Conservation (phyloP, 352 stramenopile species). For the Stephanocyclus meneghinianus region DNA sequence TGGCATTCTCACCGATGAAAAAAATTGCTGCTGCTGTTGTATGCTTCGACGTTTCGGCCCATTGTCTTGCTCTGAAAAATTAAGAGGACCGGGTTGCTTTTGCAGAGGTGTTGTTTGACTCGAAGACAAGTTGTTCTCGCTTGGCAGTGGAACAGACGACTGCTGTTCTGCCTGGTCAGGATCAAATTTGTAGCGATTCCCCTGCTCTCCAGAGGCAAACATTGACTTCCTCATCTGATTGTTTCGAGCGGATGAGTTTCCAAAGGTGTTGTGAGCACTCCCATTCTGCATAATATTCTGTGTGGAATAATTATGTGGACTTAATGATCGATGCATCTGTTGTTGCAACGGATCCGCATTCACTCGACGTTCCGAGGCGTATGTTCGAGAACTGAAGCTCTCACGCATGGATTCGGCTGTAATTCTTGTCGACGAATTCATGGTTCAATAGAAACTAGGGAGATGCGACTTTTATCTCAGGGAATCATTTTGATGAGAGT, state of each 20-base stretch:
- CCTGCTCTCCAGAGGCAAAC: conserved; percentile 3
- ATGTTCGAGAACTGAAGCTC: background rate
- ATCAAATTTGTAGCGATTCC: conserved; percentile 2
- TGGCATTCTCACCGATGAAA: background rate
- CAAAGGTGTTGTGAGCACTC: too few species aligned
- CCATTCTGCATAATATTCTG: too few species aligned
- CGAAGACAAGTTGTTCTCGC: too few species aligned
- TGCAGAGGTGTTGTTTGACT: too few species aligned
- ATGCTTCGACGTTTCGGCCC: too few species aligned
- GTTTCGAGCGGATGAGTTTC: background rate
- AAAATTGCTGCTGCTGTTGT: background rate
- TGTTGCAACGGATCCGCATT: background rate
- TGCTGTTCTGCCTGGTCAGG: background rate
- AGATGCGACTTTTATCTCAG: background rate
- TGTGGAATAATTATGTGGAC: background rate
- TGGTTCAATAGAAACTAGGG: background rate
- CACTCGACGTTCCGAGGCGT: background rate
- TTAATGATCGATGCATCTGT: background rate
- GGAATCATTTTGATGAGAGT: too few species aligned
- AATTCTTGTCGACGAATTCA: too few species aligned
- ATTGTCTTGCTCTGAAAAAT: background rate
- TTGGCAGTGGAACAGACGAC: too few species aligned
- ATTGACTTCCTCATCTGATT: background rate
- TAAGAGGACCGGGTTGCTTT: too few species aligned
- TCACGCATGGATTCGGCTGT: background rate